A percentile compares a stretch with the other conserved stretches of the same genome.
These are phyloP conservation scores for Trichoderma cornu-damae DNA, from an alignment of 2,329 filamentous ascomycete genomes.

Conservation along the genomic window DNA sequence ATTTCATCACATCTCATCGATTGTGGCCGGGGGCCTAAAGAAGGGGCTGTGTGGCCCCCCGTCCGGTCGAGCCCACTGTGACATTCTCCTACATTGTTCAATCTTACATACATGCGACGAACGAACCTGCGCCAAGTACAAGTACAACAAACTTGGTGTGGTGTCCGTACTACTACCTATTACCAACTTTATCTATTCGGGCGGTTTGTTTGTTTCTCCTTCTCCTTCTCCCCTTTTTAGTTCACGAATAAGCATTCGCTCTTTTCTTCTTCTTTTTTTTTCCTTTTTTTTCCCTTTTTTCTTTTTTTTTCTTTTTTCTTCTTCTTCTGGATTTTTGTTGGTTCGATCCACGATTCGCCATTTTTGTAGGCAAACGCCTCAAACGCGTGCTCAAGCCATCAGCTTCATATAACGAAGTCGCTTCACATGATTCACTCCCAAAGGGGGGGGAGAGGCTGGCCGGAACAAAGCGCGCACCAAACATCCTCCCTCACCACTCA, in stretches of 20 bases:
- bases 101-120: constrained; percentile 17
- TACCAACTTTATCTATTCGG: not conserved
- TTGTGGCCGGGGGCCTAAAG: not conserved
- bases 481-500: constrained; percentile 6
- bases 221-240: not conserved
- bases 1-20: constrained; percentile 17
- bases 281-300: too few relatives aligned
- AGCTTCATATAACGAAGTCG: not conserved
- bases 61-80: constrained; percentile 1
- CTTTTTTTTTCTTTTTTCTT: too few relatives aligned
- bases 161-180: too few relatives aligned
- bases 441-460: too few relatives aligned
- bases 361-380: not conserved
- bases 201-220: too few relatives aligned
- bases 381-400: not conserved
- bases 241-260: not conserved
- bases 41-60: constrained; percentile 9
- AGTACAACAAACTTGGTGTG: not conserved
- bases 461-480: too few relatives aligned
- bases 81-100: constrained; percentile 15
- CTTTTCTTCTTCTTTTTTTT: too few relatives aligned
- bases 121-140: constrained; percentile 9
- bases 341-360: not conserved
- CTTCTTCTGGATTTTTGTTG: too few relatives aligned
- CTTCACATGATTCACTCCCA: not conserved